Evolutionary conservation across 371 early-diverging fungal genomes (phyloP), one percentile per base, ranked within the genome.

Genomic region (Nematocida major): DNA sequence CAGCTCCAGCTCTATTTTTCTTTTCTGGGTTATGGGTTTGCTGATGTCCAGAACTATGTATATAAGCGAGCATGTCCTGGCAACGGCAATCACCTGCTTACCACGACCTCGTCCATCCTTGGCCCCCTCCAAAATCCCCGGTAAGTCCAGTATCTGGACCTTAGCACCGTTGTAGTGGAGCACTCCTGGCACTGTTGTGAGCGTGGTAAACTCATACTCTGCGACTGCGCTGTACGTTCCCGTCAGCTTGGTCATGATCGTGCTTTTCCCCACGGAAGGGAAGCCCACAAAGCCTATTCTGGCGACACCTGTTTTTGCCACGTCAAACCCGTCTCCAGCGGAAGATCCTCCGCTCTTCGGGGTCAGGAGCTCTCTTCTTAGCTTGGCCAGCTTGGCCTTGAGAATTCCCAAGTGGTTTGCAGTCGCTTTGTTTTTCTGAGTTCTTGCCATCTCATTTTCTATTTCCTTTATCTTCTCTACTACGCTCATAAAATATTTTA

Each of bases 71-170:
- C 96, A 93, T 2, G 99, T 96, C 67, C 93, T 89, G 18, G 97
- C 97, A 2, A 95, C 94, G 38, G 94, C 93, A 80, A 92, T 88
- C 32, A 95, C 97, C 69, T 87, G 87, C 82, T 92, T 88, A 85
- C 99, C 99, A 85, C 98, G 90, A 83, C 99, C 99, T 82, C 94
- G 94, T 68, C 97, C 97, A 82, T 95, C 94, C 78, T 95, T 90
- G 62, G 99, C 99, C 67, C 98, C 99, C 84, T 96, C 96, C 79
- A 99, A 94, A 87, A 99, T 95, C 67, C 96, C 95, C 3, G 96
- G 96, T 40, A 90, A 69, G 86, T 89, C 89, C 0, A 89, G 83
- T 39, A 89, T 87, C 86, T 99, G 98, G 68, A 99, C 94, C 59
- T 90, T 90, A 9, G 97, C 96, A 43, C 97, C 97, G 63, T 95